Evolutionary conservation across 2,329 filamentous ascomycete species (phyloP), one percentile per base, ranked within the genome.

Genomic region (Fusarium sp.): DNA sequence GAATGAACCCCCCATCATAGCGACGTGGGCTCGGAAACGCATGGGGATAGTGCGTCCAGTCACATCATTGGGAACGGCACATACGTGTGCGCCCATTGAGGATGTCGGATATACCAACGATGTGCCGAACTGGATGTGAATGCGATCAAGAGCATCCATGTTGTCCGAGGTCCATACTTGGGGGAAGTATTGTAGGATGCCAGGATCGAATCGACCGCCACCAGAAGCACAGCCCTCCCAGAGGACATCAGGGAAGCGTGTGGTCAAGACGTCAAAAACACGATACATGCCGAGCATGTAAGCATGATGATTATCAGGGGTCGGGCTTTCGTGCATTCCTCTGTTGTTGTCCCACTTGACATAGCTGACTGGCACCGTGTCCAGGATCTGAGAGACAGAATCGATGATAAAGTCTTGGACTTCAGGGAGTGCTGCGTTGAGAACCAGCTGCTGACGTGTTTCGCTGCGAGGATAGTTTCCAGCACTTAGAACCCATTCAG

Each of bases 261-360:
- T 80, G 0, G 86, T 89, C 1, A 89, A 75, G 1, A 78, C 80
- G 35, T 87, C 79, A 44, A 88, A 84, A 8, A 89, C 84, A 45
- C 75, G 81, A 70, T 89, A 89, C 48, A 89, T 71, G 4, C 87
- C 87, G 0, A 89, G 75, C 66, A 89, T 88, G 71, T 89, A 88
- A 2, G 77, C 73, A 68, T 89, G 85, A 63, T 82, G 75, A 7
- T 79, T 80, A 1, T 79, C 77, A 0, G 86, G 84, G 0, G 77
- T 78, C 0, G 84, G 74, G 41, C 79, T 79, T 71, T 89, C 86
- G 67, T 88, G 84, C 39, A 88, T 85, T 1, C 81, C 86, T 6
- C 87, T 77, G 72, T 89, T 89, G 71, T 88, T 87, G 62, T 89
- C 87, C 87, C 86, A 89, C 63, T 89, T 89, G 57, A 89, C 80